phyloP scores from a whole-genome alignment of 306 rosid species.

The Cucurbita pepo region DNA sequence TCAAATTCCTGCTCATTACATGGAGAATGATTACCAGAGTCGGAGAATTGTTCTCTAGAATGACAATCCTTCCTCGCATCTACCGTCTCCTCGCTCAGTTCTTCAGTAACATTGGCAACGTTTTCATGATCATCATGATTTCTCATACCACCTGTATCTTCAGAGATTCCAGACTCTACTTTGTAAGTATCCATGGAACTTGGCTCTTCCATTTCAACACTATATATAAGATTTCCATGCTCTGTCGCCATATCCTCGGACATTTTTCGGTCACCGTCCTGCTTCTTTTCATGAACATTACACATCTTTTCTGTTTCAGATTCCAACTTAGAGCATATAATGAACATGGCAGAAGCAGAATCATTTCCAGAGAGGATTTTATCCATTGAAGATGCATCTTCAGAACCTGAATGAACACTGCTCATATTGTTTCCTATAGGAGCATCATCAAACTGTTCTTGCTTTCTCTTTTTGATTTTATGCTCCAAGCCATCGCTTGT shows the following conservation, averaged over 20 bases:
- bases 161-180: background rate
- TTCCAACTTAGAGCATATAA: slow-evolving; percentile 8
- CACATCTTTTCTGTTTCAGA: slow-evolving; percentile 9
- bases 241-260: background rate
- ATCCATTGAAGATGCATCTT: slow-evolving; percentile 9
- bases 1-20: background rate
- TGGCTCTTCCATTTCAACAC: background rate
- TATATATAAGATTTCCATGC: background rate
- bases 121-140: background rate
- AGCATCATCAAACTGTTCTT: background rate
- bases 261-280: background rate
- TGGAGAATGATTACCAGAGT: background rate
- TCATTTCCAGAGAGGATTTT: slow-evolving; percentile 2
- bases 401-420: slow-evolving; percentile 11
- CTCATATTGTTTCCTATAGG: slow-evolving; percentile 9
- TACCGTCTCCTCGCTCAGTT: background rate
- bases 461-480: slow-evolving; percentile 4
- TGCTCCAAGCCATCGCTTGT: background rate
- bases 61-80: background rate
- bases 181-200: background rate
- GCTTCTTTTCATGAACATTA: slow-evolving; percentile 6
- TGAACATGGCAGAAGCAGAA: slow-evolving; percentile 14
- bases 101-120: background rate
- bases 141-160: background rate
- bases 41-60: background rate